Evolutionary conservation across 2,329 filamentous ascomycete species (phyloP).

Genomic region (Sporothrix brunneoviolacea): DNA sequence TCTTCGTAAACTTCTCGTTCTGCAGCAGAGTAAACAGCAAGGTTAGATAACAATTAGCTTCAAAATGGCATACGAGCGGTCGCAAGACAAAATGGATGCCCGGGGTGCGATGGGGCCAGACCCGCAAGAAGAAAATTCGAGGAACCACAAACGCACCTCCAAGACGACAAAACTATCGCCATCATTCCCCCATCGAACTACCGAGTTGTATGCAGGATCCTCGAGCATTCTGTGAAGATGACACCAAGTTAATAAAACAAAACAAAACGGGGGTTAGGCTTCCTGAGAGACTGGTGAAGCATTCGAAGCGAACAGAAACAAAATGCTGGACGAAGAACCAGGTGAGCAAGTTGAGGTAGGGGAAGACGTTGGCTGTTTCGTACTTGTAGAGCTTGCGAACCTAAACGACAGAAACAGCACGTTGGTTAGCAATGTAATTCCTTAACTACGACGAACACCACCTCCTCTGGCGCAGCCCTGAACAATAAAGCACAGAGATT

Average conservation of each 20-base stretch:
- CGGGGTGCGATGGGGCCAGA: background rate
- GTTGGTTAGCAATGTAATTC: conserved; percentile 14
- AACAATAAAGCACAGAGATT: background rate
- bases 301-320: conserved; percentile 10
- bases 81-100: background rate
- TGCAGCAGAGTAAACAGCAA: conserved; percentile 30
- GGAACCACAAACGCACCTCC: conserved; percentile 59
- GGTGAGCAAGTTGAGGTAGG: background rate
- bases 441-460: too few species aligned
- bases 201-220: conserved; percentile 83
- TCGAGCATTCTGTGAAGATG: conserved; percentile 75
- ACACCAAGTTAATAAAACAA: too few species aligned
- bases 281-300: background rate
- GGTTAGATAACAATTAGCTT: background rate
- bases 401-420: conserved; percentile 38
- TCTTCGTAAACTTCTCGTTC: conserved; percentile 98
- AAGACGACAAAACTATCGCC: conserved; percentile 95
- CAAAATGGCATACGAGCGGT: too few species aligned
- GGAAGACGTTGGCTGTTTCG: conserved; percentile 19
- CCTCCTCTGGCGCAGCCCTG: background rate
- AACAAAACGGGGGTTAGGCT: too few species aligned
- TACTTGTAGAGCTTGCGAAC: conserved; percentile 99
- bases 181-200: conserved; percentile 92
- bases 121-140: background rate
- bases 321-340: too few species aligned